Percentiles rank a stretch among this genome's conserved stretches.
These are phyloP conservation scores for Dactylellina drechsleri DNA, from an alignment of 2,329 filamentous ascomycete species.

Conservation along the genomic window DNA sequence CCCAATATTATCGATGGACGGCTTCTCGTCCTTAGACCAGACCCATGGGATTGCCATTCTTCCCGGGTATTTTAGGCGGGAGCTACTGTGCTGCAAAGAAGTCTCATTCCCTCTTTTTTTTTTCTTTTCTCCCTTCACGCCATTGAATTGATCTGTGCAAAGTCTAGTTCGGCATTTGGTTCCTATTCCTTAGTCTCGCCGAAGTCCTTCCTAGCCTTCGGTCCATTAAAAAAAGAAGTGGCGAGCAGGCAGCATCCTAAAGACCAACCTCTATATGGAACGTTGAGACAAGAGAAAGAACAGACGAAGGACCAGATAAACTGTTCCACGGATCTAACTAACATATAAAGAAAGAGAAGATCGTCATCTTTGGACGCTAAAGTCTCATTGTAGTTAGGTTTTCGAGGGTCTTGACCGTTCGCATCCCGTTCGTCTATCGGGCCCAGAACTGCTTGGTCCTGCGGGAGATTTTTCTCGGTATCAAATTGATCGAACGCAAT, in stretches of 20 bases:
- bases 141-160: too few relatives aligned
- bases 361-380: conserved; percentile 12
- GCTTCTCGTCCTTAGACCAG: neutral
- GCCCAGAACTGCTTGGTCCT: neutral
- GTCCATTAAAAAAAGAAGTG: neutral
- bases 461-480: neutral
- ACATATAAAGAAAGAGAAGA: conserved; percentile 25
- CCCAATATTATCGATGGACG: neutral
- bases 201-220: neutral
- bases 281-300: conserved; percentile 26
- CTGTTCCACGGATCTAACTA: conserved; percentile 31
- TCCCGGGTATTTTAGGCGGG: conserved; percentile 52
- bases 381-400: neutral
- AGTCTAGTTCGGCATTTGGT: too few relatives aligned
- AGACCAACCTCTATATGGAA: conserved; percentile 40
- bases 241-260: conserved; percentile 50
- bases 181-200: conserved; percentile 5
- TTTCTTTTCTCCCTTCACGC: too few relatives aligned
- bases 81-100: conserved; percentile 26
- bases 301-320: conserved; percentile 32
- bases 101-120: conserved; percentile 7
- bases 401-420: neutral
- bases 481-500: conserved; percentile 11
- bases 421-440: conserved; percentile 10
- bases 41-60: conserved; percentile 8